Conservation (phyloP, 176 grass and related monocot species). For the Stipa capillata region DNA sequence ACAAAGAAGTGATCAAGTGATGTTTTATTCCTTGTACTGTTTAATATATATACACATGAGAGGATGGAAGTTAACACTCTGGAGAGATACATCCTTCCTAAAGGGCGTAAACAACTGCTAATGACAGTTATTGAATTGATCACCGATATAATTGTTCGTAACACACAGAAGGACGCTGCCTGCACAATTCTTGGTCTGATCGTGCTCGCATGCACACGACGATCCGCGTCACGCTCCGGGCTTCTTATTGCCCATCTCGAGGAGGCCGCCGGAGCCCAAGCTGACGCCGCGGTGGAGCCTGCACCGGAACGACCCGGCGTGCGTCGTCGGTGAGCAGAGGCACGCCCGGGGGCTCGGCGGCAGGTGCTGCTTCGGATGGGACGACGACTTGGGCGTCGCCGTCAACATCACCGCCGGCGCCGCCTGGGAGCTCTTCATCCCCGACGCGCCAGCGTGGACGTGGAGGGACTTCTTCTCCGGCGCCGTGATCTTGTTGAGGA, state of each 20-base stretch:
- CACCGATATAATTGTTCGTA: no score
- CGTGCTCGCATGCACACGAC: no score
- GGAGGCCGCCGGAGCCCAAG: constrained; percentile 7
- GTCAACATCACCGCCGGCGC: constrained; percentile 15
- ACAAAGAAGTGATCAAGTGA: no score
- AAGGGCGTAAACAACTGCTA: no score
- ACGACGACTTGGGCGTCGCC: constrained; percentile 5
- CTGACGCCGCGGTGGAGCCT: constrained; percentile 48
- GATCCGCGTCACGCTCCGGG: constrained; percentile 17
- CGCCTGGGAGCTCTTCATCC: background rate
- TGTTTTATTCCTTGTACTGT: no score
- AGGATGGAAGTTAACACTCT: no score
- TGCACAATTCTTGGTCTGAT: no score
- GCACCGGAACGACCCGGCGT: constrained; percentile 70
- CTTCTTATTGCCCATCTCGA: constrained; percentile 45
- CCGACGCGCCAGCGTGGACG: background rate
- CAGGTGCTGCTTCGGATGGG: constrained; percentile 3
- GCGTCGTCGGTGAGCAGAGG: constrained; percentile 72
- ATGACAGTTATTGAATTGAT: no score
- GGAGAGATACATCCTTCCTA: no score
- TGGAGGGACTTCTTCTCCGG: constrained; percentile 26
- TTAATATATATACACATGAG: no score
- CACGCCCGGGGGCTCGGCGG: constrained; percentile 41
- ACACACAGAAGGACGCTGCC: no score
- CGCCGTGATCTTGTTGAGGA: constrained; percentile 20